phyloP scores from a whole-genome alignment of 148 eudicot species.

The Vaccinium macrocarpon region DNA sequence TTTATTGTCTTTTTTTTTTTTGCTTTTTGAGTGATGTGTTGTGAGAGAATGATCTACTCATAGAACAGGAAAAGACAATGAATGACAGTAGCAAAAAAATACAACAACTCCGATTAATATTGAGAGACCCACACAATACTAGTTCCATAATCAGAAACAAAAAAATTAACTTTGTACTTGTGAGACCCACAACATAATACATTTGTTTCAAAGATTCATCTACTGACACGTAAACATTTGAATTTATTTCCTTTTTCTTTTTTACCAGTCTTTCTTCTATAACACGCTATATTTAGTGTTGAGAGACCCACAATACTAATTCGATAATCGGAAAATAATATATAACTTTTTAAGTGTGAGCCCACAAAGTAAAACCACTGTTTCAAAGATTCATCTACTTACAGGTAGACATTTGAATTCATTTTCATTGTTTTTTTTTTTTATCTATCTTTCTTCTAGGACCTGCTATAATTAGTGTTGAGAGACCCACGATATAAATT shows the following conservation, averaged over 20 bases:
- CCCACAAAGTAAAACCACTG: neutral
- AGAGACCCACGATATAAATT: neutral
- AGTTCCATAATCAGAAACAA: neutral
- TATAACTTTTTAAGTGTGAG: neutral
- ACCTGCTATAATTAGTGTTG: too few relatives aligned
- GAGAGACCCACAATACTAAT: neutral
- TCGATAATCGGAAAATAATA: neutral
- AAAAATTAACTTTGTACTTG: neutral
- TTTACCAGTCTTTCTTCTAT: neutral
- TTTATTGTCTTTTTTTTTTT: too few relatives aligned
- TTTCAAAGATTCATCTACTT: too few relatives aligned
- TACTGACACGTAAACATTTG: neutral
- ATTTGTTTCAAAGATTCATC: neutral
- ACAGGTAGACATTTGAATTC: too few relatives aligned
- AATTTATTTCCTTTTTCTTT: neutral
- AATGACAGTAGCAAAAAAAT: too few relatives aligned
- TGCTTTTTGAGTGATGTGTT: too few relatives aligned
- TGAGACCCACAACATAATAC: neutral
- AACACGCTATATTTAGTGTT: neutral
- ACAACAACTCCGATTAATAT: neutral
- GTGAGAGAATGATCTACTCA: too few relatives aligned
- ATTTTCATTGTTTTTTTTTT: too few relatives aligned
- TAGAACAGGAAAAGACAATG: too few relatives aligned
- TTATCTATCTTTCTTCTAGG: too few relatives aligned
- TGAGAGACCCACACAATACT: neutral